phyloP scores from a whole-genome alignment of 108 stramenopile species.

The Cyclotella choctawhatcheeana region DNA sequence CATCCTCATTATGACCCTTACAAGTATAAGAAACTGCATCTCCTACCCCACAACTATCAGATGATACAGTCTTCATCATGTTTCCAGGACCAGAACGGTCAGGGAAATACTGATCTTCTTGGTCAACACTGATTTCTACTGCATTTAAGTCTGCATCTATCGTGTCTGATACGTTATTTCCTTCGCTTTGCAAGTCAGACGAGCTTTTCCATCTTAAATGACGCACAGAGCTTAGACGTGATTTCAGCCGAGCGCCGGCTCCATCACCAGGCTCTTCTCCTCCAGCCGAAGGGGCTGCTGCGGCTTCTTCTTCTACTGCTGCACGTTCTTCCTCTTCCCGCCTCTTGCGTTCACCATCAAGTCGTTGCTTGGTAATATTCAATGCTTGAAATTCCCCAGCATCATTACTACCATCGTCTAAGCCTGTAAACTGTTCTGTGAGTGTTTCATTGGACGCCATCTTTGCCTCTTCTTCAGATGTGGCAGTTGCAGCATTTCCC shows the following conservation, averaged over 20 bases:
- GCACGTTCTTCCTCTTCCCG: slow-evolving; percentile 40
- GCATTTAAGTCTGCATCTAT: slow-evolving; percentile 11
- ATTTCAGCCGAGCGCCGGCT: slow-evolving; percentile 21
- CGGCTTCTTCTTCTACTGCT: slow-evolving; percentile 12
- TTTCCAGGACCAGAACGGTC: neutral
- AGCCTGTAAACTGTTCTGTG: slow-evolving; percentile 43
- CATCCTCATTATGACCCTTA: slow-evolving; percentile 35
- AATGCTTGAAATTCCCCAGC: slow-evolving; percentile 46
- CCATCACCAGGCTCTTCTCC: slow-evolving; percentile 13
- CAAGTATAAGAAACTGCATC: slow-evolving; percentile 28
- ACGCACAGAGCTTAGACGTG: slow-evolving; percentile 32
- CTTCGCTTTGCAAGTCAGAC: slow-evolving; percentile 11
- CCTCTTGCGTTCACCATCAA: slow-evolving; percentile 43
- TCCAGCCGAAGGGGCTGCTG: slow-evolving; percentile 2
- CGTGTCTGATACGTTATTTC: neutral
- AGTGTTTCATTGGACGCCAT: slow-evolving; percentile 7
- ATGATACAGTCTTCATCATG: neutral
- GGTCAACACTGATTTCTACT: slow-evolving; percentile 23
- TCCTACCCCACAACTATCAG: slow-evolving; percentile 35
- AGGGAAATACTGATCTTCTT: neutral
- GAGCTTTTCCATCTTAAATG: slow-evolving; percentile 40
- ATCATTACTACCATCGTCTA: slow-evolving; percentile 19
- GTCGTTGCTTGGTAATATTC: slow-evolving; percentile 42
- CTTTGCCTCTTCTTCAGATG: neutral
- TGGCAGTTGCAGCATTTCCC: neutral